Conservation (phyloP, 2,329 filamentous ascomycete genomes). For the Thielaviopsis populi region DNA sequence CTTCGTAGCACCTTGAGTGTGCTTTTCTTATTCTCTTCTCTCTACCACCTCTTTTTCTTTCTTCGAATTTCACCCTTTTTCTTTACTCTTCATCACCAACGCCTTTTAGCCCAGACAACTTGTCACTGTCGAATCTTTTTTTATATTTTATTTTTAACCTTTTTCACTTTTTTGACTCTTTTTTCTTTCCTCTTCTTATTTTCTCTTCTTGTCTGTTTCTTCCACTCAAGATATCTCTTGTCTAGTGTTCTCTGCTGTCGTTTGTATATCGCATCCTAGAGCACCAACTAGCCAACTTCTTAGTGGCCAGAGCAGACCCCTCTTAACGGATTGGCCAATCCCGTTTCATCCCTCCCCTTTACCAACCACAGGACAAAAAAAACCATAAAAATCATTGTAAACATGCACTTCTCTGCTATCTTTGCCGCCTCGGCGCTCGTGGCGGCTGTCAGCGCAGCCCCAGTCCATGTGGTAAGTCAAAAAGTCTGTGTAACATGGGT, state of each 20-base stretch:
- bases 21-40: conserved; percentile 5
- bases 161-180: conserved; percentile 3
- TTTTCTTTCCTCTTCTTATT: background rate
- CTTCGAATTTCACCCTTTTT: background rate
- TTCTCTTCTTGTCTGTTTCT: background rate
- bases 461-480: conserved; percentile 7
- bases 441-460: conserved; percentile 1
- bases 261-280: background rate
- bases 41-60: background rate
- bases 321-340: conserved; percentile 12
- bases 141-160: background rate
- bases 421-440: conserved; percentile 12
- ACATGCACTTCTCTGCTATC: conserved; percentile 13
- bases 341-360: background rate
- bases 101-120: background rate
- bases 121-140: background rate
- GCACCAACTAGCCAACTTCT: background rate
- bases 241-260: background rate
- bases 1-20: conserved; percentile 8
- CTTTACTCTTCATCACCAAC: conserved; percentile 2
- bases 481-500: background rate
- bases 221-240: background rate
- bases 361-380: background rate
- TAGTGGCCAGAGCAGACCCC: background rate
- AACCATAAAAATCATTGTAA: background rate